These are phyloP conservation scores for Apiosordaria backusii DNA, from an alignment of 495 filamentous ascomycete species.

Conservation along the genomic window DNA sequence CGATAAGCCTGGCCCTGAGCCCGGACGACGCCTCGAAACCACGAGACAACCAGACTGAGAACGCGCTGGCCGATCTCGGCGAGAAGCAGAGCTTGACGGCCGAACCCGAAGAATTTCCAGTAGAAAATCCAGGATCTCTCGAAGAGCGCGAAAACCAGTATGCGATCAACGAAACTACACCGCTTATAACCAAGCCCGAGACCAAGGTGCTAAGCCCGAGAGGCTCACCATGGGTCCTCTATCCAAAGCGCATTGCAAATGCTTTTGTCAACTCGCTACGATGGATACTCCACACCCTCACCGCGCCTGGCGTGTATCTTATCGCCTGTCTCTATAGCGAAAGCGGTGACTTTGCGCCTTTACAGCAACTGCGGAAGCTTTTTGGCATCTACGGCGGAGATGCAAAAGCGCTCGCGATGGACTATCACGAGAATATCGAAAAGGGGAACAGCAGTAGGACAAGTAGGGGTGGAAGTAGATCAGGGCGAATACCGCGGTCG, in stretches of 20 bases:
- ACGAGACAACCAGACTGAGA: slow-evolving; percentile 30
- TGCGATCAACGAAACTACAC: slow-evolving; percentile 60
- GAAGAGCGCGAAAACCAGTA: slow-evolving; percentile 27
- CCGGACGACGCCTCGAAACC: slow-evolving; percentile 36
- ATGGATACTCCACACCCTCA: slow-evolving; percentile 72
- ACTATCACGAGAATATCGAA: slow-evolving; percentile 36
- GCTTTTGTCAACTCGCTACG: slow-evolving; percentile 62
- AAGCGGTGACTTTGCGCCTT: slow-evolving; percentile 69
- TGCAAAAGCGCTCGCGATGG: slow-evolving; percentile 34
- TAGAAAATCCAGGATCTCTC: slow-evolving; percentile 7
- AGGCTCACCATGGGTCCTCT: slow-evolving; percentile 44
- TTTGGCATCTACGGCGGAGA: slow-evolving; percentile 44
- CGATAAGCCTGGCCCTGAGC: slow-evolving; percentile 46
- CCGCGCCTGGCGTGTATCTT: slow-evolving; percentile 74
- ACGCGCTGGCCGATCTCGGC: slow-evolving; percentile 35
- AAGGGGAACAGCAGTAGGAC: slow-evolving; percentile 28
- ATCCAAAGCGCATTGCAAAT: slow-evolving; percentile 56
- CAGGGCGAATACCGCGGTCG: slow-evolving; percentile 43
- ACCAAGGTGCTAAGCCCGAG: slow-evolving; percentile 36
- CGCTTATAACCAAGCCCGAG: slow-evolving; percentile 48
- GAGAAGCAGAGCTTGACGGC: slow-evolving; percentile 32
- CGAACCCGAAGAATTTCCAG: slow-evolving; percentile 30
- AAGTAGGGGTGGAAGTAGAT: slow-evolving; percentile 19
- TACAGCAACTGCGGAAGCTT: slow-evolving; percentile 58
- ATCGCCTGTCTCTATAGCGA: slow-evolving; percentile 78